These are phyloP conservation scores for Enteropsectra breve DNA, from an alignment of 371 early-diverging fungal genomes.

Conservation along the genomic window DNA sequence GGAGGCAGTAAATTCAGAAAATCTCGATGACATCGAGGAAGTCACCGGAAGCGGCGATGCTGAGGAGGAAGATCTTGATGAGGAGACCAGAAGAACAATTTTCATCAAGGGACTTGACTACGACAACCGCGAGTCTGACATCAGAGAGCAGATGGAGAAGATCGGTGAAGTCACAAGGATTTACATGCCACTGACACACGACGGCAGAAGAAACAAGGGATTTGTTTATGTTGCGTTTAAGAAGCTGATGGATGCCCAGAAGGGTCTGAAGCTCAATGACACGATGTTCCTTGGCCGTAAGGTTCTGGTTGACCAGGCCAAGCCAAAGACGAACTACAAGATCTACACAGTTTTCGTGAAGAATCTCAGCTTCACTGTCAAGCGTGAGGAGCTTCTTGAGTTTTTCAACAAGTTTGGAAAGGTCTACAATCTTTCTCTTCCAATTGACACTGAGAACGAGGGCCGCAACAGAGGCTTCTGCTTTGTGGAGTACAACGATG, in stretches of 20 bases:
- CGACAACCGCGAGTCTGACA: slow-evolving; percentile 44
- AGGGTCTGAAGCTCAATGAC: slow-evolving; percentile 45
- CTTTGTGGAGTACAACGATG: slow-evolving; percentile 43
- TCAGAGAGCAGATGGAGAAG: slow-evolving; percentile 54
- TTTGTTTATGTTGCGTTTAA: slow-evolving; percentile 60
- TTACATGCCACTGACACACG: slow-evolving; percentile 50
- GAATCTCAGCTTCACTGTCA: slow-evolving; percentile 44
- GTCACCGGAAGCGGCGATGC: slow-evolving; percentile 5
- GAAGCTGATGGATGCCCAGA: slow-evolving; percentile 45
- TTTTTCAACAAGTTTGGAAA: slow-evolving; percentile 38
- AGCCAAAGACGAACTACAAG: slow-evolving; percentile 7
- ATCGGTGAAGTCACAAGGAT: slow-evolving; percentile 53
- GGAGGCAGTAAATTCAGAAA: neutral
- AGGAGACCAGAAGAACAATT: slow-evolving; percentile 48
- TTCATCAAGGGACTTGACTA: slow-evolving; percentile 59
- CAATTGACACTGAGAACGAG: slow-evolving; percentile 41
- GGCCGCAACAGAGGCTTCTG: slow-evolving; percentile 51
- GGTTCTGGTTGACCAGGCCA: slow-evolving; percentile 45
- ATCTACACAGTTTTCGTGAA: slow-evolving; percentile 52
- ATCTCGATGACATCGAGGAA: neutral
- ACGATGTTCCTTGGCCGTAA: slow-evolving; percentile 47
- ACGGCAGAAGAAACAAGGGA: slow-evolving; percentile 54
- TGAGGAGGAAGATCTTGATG: slow-evolving; percentile 9
- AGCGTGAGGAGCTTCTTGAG: slow-evolving; percentile 31
- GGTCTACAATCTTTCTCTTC: slow-evolving; percentile 33